Conservation (phyloP, 1,139 yeast genomes). For the Pichia sp. region DNA sequence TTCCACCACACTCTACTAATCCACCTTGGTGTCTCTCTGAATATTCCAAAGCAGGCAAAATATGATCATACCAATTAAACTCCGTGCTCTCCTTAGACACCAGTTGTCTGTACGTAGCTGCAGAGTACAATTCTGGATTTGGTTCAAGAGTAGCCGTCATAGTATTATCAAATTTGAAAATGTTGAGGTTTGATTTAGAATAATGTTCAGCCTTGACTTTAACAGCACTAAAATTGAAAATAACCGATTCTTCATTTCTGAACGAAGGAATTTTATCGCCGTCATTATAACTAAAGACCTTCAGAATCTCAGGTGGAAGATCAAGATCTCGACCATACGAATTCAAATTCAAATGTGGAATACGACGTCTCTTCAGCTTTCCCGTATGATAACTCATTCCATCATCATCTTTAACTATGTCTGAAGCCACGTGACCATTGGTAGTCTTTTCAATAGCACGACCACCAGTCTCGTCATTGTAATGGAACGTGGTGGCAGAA, state of each 20-base stretch:
- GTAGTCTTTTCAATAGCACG: too few species aligned
- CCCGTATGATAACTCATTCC: too few species aligned
- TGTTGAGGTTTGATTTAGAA: constrained; percentile 2
- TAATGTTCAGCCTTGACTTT: neutral
- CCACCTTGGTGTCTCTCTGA: neutral
- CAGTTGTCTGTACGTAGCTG: neutral
- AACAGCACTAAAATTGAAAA: neutral
- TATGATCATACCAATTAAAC: constrained; percentile 12
- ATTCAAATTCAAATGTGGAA: too few species aligned
- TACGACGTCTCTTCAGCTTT: too few species aligned
- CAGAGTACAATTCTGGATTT: constrained; percentile 11
- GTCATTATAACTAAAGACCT: neutral
- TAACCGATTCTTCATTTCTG: neutral
- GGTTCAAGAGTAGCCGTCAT: constrained; percentile 5
- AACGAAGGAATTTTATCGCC: neutral
- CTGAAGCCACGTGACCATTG: too few species aligned
- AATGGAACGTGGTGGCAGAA: too few species aligned
- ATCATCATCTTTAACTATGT: too few species aligned
- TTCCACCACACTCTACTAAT: neutral
- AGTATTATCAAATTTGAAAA: constrained; percentile 14
- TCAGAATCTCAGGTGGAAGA: neutral
- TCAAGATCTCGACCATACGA: neutral
- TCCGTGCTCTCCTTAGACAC: neutral
- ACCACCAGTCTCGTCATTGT: too few species aligned
- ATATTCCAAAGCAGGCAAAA: constrained; percentile 7